A percentile compares a stretch with the other conserved stretches of the same genome.
These are phyloP conservation scores for Coprinellus micaceus DNA, from an alignment of 768 basidiomycete genomes.

Conservation along the genomic window DNA sequence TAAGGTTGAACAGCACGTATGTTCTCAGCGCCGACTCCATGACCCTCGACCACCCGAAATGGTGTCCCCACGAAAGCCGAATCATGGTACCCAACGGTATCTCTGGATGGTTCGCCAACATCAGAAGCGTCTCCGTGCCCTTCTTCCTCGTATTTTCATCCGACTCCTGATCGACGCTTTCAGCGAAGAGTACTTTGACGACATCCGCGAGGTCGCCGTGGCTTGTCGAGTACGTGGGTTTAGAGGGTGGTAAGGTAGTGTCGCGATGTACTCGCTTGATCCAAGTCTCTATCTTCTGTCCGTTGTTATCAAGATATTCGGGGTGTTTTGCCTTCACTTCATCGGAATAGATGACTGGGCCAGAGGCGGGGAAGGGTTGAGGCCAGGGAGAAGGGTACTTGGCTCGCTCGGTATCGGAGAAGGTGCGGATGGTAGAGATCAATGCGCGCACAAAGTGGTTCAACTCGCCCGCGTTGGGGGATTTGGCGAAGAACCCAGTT, in stretches of 20 bases:
- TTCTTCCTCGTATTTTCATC: background rate
- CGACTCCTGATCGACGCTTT: background rate
- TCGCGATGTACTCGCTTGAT: slow-evolving; percentile 13
- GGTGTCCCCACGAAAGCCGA: slow-evolving; percentile 27
- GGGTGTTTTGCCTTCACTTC: slow-evolving; percentile 26
- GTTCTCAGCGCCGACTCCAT: slow-evolving; percentile 25
- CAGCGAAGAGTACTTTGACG: slow-evolving; percentile 30
- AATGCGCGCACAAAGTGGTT: slow-evolving; percentile 32
- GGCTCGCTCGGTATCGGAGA: slow-evolving; percentile 34
- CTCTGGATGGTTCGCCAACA: slow-evolving; percentile 34
- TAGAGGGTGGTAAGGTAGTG: background rate
- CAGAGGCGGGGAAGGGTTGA: slow-evolving; percentile 13
- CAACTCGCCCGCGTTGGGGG: slow-evolving; percentile 19
- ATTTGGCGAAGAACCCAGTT: slow-evolving; percentile 24
- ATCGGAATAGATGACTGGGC: slow-evolving; percentile 27
- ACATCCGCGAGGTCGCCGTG: slow-evolving; percentile 30
- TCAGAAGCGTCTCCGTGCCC: slow-evolving; percentile 20
- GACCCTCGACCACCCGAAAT: slow-evolving; percentile 31
- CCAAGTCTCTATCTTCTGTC: slow-evolving; percentile 33
- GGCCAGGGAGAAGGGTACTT: slow-evolving; percentile 23
- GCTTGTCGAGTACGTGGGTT: slow-evolving; percentile 15
- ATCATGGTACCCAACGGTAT: slow-evolving; percentile 26
- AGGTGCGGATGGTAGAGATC: slow-evolving; percentile 23
- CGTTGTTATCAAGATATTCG: slow-evolving; percentile 24
- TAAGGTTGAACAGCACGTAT: slow-evolving; percentile 37